A percentile compares a stretch with the other conserved stretches of the same genome.
phyloP scores from a whole-genome alignment of 805 yeast genomes.

The Maudiozyma turicensis region DNA sequence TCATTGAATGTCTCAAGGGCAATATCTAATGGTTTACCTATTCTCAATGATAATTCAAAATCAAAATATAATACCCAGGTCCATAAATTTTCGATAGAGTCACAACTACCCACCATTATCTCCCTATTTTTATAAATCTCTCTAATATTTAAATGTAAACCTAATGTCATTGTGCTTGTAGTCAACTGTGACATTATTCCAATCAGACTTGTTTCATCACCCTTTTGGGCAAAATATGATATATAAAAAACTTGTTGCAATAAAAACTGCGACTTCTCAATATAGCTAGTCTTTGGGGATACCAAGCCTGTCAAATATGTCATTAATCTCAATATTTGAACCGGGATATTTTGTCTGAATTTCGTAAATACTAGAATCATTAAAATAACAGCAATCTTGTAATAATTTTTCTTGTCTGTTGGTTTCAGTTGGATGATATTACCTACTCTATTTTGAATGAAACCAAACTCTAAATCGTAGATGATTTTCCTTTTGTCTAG shows the following conservation, averaged over 20 bases:
- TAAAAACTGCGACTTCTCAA: slow-evolving; percentile 28
- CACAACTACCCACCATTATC: slow-evolving; percentile 12
- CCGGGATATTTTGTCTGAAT: slow-evolving; percentile 12
- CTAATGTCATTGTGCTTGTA: slow-evolving; percentile 14
- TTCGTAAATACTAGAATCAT: slow-evolving; percentile 13
- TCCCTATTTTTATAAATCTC: slow-evolving; percentile 10
- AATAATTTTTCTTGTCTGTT: slow-evolving; percentile 18
- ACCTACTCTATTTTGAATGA: slow-evolving; percentile 7
- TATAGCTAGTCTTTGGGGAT: slow-evolving; percentile 19
- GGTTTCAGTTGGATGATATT: slow-evolving; percentile 6
- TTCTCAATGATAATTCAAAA: slow-evolving; percentile 14
- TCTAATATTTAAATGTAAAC: slow-evolving; percentile 17
- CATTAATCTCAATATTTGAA: slow-evolving; percentile 12
- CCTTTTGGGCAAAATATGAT: slow-evolving; percentile 8
- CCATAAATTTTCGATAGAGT: slow-evolving; percentile 21
- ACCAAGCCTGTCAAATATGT: slow-evolving; percentile 20
- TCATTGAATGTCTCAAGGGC: slow-evolving; percentile 3
- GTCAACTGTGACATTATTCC: slow-evolving; percentile 9
- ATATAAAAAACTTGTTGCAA: slow-evolving; percentile 12
- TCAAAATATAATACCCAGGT: slow-evolving; percentile 20
- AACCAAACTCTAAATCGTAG: slow-evolving; percentile 13
- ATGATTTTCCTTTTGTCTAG: slow-evolving; percentile 17
- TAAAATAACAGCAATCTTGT: slow-evolving; percentile 21
- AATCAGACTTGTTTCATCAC: slow-evolving; percentile 19
- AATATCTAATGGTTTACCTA: slow-evolving; percentile 17